Evolutionary conservation across 805 yeast species (phyloP).

Genomic region (Nakazawaea anatomiae): DNA sequence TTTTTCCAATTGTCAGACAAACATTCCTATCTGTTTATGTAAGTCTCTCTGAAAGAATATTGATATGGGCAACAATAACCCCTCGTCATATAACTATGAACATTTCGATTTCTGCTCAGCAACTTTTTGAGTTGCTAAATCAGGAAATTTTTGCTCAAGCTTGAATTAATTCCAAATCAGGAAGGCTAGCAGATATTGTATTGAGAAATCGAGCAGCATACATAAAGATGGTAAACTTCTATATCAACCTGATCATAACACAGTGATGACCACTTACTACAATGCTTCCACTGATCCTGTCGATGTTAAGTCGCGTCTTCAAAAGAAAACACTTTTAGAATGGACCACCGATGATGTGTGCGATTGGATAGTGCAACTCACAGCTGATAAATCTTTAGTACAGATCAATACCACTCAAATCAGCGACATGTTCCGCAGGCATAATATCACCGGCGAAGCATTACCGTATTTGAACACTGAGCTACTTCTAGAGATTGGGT

Average conservation of each 20-base stretch:
- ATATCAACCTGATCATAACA: not conserved
- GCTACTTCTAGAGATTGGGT: conserved; percentile 72
- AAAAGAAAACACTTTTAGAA: not conserved
- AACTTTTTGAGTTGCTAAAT: too few species aligned
- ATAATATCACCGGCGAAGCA: conserved; percentile 69
- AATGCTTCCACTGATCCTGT: not conserved
- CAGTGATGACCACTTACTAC: not conserved
- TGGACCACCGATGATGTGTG: conserved; percentile 9
- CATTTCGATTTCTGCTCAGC: too few species aligned
- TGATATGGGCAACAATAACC: too few species aligned
- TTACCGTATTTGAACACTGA: conserved; percentile 62
- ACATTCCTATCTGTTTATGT: not conserved
- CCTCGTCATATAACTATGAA: too few species aligned
- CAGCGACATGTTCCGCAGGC: conserved; percentile 33
- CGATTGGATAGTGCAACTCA: not conserved
- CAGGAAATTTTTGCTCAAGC: too few species aligned
- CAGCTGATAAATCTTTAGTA: not conserved
- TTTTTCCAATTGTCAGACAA: not conserved
- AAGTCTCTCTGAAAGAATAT: not conserved
- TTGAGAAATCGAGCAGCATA: not conserved
- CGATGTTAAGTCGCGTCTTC: not conserved
- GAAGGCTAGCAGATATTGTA: too few species aligned
- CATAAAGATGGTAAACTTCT: not conserved
- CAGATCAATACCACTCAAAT: not conserved
- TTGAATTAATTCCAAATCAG: too few species aligned